Conservation (phyloP, 345 rosid species). For the Pistacia integerrima region DNA sequence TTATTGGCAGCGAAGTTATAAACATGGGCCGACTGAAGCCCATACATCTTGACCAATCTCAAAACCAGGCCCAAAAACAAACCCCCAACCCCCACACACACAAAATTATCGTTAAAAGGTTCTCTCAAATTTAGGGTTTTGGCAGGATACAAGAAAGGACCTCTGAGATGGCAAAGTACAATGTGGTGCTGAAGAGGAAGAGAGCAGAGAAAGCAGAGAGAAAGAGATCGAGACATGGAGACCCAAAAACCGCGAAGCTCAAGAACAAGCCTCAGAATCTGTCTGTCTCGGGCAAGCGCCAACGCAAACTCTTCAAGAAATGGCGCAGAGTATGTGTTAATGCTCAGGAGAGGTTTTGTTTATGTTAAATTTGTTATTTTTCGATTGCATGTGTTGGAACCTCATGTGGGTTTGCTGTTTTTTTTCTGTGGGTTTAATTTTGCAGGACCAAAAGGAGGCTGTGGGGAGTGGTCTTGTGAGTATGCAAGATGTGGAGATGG, state of each 20-base stretch:
- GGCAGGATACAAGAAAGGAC: background rate
- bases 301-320: constrained; percentile 72
- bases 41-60: background rate
- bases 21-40: background rate
- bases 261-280: constrained; percentile 44
- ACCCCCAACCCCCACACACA: background rate
- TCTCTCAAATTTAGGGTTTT: background rate
- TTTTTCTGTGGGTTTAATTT: background rate
- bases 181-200: constrained; percentile 71
- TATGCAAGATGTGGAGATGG: constrained; percentile 83
- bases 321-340: constrained; percentile 62
- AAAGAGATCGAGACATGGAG: constrained; percentile 70
- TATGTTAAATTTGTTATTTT: background rate
- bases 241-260: constrained; percentile 60
- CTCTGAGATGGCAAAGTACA: constrained; percentile 77
- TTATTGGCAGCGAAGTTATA: too few relatives aligned
- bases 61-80: background rate
- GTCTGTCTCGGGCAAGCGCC: constrained; percentile 77
- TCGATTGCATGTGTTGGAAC: background rate
- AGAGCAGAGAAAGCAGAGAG: constrained; percentile 56
- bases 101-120: background rate
- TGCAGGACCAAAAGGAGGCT: constrained; percentile 78
- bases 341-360: too few relatives aligned
- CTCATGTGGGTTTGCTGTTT: background rate
- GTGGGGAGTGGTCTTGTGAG: constrained; percentile 68